Conservation (phyloP, 2,329 filamentous ascomycete species). For the Ilyonectria mors-panacis region DNA sequence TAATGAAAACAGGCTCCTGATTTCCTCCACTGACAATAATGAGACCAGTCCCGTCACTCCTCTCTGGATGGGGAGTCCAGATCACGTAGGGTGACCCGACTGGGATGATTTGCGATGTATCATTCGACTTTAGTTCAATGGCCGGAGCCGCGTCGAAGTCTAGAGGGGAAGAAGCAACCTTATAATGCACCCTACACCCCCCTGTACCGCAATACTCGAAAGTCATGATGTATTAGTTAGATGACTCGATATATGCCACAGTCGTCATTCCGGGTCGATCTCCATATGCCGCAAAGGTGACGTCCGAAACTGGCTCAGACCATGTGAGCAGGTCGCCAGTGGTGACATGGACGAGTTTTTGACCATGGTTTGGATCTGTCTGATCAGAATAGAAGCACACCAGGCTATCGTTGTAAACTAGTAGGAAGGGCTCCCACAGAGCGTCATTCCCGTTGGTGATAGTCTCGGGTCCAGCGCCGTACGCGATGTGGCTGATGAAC, state of each 20-base stretch:
- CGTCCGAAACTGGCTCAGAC: conserved; percentile 72
- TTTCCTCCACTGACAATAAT: conserved; percentile 24
- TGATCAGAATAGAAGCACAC: conserved; percentile 34
- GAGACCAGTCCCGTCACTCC: background rate
- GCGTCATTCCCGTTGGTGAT: conserved; percentile 22
- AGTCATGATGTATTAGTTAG: conserved; percentile 32
- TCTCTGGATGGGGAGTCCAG: conserved; percentile 11
- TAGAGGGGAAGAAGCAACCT: conserved; percentile 28
- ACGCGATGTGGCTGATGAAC: conserved; percentile 30
- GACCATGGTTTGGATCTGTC: conserved; percentile 19
- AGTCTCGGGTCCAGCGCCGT: conserved; percentile 22
- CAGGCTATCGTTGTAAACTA: conserved; percentile 15
- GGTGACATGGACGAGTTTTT: conserved; percentile 71
- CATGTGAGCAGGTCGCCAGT: conserved; percentile 72
- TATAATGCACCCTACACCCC: conserved; percentile 18
- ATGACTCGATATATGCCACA: conserved; percentile 6
- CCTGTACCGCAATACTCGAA: conserved; percentile 27
- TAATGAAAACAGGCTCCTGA: conserved; percentile 16
- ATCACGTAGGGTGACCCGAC: conserved; percentile 22
- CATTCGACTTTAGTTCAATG: background rate
- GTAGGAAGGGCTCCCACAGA: conserved; percentile 34
- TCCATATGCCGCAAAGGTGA: conserved; percentile 57
- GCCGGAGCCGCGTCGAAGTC: conserved; percentile 6
- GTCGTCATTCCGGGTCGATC: conserved; percentile 33
- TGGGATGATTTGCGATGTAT: background rate